Base-by-base conservation (phyloP, 2,329 filamentous ascomycete species). In the Talaromyces sp. region DNA sequence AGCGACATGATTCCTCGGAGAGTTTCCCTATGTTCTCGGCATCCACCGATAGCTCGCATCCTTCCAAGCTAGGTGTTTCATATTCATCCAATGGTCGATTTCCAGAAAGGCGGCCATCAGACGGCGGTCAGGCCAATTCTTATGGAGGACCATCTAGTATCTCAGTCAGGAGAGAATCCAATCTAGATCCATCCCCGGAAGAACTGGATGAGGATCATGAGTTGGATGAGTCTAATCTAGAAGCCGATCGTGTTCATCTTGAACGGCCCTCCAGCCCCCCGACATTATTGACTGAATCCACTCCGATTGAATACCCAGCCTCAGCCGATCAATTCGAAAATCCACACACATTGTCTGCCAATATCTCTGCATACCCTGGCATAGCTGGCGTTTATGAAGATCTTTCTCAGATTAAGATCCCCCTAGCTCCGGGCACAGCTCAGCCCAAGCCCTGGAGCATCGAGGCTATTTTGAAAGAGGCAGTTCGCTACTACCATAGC, bases 21-120 rank as follows among this genome's bases (percentile, higher is more conserved):
- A 86, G 83, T 65, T 86, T 86, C 59, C 74, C 79, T 19, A 85
- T 86, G 80, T 85, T 86, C 57, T 85, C 82, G 35, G 80, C 81
- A n/a, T 84, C 83, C 9, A 81, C 81, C 1, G 81, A 82, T 55
- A 77, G 77, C 54, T 86, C 83, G 5, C 76, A 81, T 47, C 75
- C 71, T 47, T 76, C 75, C 5, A 76, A 77, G 49, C 71, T 81
- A 30, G 78, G 77, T 17, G 78, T 75, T 24, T 84, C 82, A 0
- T 79, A 80, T 36, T 71, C 70, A 11, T 71, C 72, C 29, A 64
- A 61, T 32, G 62, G 63, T 8, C 66, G 61, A 41, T 50, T 66
- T 13, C 64, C 69, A 39, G 60, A 63, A 8, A 47, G 49, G 17
- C 55, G 49, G 29, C 41, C 49, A 20, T 52, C 58, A n/a, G 63